Evolutionary conservation across 164 flowering plant genomes (phyloP), one percentile per base, ranked within the genome.

Genomic region (Vitis amurensis): DNA sequence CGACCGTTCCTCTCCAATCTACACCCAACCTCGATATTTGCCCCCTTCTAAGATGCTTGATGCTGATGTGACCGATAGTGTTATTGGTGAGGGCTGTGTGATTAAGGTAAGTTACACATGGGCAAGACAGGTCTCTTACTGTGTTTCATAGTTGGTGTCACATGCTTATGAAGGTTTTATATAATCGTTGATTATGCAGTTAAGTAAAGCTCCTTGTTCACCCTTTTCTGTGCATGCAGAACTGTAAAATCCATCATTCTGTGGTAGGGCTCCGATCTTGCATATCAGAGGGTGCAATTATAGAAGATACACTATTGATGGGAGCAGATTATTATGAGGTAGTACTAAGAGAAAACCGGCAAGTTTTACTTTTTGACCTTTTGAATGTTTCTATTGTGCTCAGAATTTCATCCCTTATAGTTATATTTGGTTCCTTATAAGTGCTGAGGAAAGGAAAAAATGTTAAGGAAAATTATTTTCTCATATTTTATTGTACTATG

Each of bases 301-400:
- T 94, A 29, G 99, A 94, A 77, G 99, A 94, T 64, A 81, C 98
- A 0, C 68, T 94, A 58, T 67, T 94, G 71, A 94, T 94, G 97
- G 99, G 99, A 64, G 99, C 99, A 60, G 99, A 94, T 77, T 92
- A 91, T 63, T 94, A 92, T 72, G 97, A 94, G 97, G 99, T 83
- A 73, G 44, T 3, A 37, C 44, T 6, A 37, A 37, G 44, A 37
- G 31, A 13, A 49, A 3, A 16, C 16, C 16, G n/a, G 11, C 30
- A 19, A 57, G 8, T 8, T 51, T 1, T 65, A 1, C 4, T n/a
- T 29, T 13, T 12, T 0, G 8, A 23, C 2, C 9, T 62, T 62
- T 31, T 37, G 52, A 47, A 53, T 53, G n/a, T 53, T 37, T 37
- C 27, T 23, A 23, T 23, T 1, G 23, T 23, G 27, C 27, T 23